Evolutionary conservation across 176 grass and related monocot genomes (phyloP).

Genomic region (Puccinellia tenuiflora): DNA sequence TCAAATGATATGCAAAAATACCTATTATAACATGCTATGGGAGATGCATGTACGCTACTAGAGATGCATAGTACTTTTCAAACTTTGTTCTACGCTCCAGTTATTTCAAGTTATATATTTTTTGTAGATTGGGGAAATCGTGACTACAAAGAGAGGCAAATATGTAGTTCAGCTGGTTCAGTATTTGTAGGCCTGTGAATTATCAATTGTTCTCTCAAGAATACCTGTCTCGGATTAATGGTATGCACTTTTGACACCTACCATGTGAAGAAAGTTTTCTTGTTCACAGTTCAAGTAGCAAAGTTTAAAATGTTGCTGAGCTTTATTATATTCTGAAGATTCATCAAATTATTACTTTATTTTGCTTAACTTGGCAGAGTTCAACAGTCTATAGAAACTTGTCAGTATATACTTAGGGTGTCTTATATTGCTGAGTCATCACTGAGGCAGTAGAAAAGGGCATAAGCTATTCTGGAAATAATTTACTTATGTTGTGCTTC

Average conservation of each 20-base stretch:
- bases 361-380: background rate
- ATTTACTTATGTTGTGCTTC: background rate
- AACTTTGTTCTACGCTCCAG: background rate
- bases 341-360: background rate
- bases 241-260: constrained; percentile 14
- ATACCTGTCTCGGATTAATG: constrained; percentile 16
- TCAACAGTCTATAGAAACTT: background rate
- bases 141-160: constrained; percentile 79
- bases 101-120: constrained; percentile 5
- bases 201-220: background rate
- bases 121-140: constrained; percentile 80
- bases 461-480: background rate
- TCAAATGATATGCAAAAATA: constrained; percentile 4
- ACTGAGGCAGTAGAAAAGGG: background rate
- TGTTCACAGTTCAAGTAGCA: background rate
- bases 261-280: background rate
- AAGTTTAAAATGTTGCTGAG: background rate
- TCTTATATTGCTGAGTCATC: background rate
- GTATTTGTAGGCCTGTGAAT: constrained; percentile 51
- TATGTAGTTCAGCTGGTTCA: constrained; percentile 75
- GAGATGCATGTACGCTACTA: background rate
- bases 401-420: background rate
- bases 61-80: constrained; percentile 9
- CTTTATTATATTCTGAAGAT: constrained; percentile 3
- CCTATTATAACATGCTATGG: constrained; percentile 1